These are phyloP conservation scores for Acorus calamus DNA, from an alignment of 106 monocot species.

Conservation along the genomic window DNA sequence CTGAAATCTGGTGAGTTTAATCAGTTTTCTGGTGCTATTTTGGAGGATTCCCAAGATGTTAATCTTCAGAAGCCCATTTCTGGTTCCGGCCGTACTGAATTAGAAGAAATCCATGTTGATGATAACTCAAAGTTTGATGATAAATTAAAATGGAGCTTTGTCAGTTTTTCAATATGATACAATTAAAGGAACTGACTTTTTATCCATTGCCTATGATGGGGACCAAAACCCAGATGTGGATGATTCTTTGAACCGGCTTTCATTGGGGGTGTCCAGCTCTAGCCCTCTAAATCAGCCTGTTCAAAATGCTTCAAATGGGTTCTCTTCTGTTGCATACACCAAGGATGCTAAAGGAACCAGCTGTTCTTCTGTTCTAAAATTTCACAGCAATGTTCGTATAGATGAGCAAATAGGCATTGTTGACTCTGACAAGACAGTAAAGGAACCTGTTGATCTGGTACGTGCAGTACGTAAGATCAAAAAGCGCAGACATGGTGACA, in stretches of 20 bases:
- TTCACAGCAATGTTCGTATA: slow-evolving; percentile 14
- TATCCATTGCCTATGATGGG: slow-evolving; percentile 3
- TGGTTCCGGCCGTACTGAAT: too few relatives aligned
- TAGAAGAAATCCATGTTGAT: too few relatives aligned
- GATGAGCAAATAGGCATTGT: slow-evolving; percentile 6
- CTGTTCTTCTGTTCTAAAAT: not conserved
- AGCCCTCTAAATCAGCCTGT: not conserved
- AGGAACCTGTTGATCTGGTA: slow-evolving; percentile 19
- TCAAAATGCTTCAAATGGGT: slow-evolving; percentile 13
- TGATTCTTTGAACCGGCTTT: slow-evolving; percentile 7
- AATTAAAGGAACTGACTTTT: slow-evolving; percentile 1
- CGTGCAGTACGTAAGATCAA: slow-evolving; percentile 29
- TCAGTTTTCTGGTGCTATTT: too few relatives aligned
- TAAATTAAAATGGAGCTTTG: slow-evolving; percentile 5
- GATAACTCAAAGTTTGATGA: slow-evolving; percentile 1
- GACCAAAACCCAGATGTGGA: not conserved
- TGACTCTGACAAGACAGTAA: slow-evolving; percentile 18
- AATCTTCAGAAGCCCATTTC: too few relatives aligned
- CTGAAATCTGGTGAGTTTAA: too few relatives aligned
- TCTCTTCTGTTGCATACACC: not conserved
- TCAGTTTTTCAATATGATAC: not conserved
- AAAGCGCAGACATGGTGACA: slow-evolving; percentile 59
- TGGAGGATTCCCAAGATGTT: too few relatives aligned
- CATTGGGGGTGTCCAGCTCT: not conserved
- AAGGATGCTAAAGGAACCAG: slow-evolving; percentile 10